Conservation (phyloP, 2,329 filamentous ascomycete species). For the Fusarium sambucinum region DNA sequence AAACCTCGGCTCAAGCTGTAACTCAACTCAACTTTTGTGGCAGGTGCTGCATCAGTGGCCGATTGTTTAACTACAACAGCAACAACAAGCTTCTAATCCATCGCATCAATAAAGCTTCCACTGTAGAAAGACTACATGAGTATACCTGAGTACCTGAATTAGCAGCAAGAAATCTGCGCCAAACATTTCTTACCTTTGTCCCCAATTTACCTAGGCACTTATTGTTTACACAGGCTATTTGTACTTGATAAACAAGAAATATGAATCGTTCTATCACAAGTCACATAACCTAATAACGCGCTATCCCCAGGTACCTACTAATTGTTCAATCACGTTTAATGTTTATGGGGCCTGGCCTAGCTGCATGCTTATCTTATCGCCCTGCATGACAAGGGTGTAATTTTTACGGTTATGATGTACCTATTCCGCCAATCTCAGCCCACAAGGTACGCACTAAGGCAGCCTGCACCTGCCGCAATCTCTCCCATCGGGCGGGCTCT, state of each 20-base stretch:
- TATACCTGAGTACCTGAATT: no score
- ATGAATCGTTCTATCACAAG: no score
- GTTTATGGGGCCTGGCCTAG: not conserved
- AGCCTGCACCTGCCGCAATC: constrained; percentile 29
- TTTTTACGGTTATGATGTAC: constrained; percentile 30
- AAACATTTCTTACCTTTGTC: no score
- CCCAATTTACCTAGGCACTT: no score
- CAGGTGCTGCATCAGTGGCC: not conserved
- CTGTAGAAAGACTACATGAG: not conserved
- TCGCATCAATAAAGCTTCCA: not conserved
- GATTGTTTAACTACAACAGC: not conserved
- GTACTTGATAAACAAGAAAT: no score
- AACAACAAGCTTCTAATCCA: not conserved
- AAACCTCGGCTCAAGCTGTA: constrained; percentile 42
- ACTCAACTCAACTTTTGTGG: not conserved
- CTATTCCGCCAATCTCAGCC: constrained; percentile 22
- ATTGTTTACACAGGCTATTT: no score
- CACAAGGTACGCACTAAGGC: constrained; percentile 25
- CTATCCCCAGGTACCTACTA: not conserved
- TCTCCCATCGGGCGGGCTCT: not conserved
- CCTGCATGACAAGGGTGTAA: constrained; percentile 29
- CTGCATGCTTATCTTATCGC: constrained; percentile 39
- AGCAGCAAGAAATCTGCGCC: not conserved
- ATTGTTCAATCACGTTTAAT: not conserved
- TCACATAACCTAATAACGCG: not conserved